Conservation (phyloP, 2,329 filamentous ascomycete species). For the Myriosclerotinia duriaeana region DNA sequence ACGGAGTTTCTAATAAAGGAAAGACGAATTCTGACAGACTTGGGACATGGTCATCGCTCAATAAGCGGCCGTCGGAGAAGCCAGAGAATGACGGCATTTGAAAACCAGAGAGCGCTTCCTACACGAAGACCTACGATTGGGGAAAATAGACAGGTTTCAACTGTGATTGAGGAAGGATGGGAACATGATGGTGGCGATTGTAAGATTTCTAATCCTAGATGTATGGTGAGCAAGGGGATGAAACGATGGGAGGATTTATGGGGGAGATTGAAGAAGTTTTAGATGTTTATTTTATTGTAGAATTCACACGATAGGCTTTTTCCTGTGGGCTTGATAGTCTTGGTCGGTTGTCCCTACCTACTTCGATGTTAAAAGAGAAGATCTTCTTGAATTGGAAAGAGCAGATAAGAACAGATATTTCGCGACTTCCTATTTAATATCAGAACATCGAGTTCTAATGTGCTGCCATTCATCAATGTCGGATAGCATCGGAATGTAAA, state of each 20-base stretch:
- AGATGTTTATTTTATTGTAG: not conserved
- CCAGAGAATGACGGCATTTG: not conserved
- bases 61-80: not conserved
- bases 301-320: not conserved
- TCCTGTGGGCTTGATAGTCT: not conserved
- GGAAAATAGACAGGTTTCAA: not conserved
- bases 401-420: not conserved
- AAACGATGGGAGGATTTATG: not conserved
- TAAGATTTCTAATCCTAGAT: not conserved
- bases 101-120: not conserved
- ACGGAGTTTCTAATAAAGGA: not conserved
- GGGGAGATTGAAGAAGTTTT: not conserved
- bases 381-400: not conserved
- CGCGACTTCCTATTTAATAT: accelerated
- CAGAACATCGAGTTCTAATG: too few relatives aligned
- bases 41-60: too few relatives aligned
- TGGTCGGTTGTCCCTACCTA: not conserved
- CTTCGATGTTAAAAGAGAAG: not conserved
- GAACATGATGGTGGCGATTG: not conserved
- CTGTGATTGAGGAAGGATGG: not conserved
- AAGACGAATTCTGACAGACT: not conserved
- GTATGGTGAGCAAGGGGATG: not conserved
- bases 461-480: too few relatives aligned
- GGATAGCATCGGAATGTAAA: not conserved
- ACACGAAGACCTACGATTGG: not conserved